phyloP scores from a whole-genome alignment of 2,329 filamentous ascomycete genomes.

The Fusarium sp. region DNA sequence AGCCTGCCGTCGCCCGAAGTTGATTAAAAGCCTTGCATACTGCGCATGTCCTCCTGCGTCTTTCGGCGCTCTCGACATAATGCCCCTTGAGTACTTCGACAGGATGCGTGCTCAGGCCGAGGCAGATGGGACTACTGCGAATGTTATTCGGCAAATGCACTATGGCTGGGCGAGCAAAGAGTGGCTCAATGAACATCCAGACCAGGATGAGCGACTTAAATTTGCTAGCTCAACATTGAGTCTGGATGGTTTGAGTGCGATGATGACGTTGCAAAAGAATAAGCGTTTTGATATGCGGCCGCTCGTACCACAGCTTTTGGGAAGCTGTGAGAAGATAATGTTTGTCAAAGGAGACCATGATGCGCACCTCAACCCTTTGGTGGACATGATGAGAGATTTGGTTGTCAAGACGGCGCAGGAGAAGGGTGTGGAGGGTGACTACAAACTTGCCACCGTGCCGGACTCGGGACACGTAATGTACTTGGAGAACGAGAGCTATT shows the following conservation, averaged over 20 bases:
- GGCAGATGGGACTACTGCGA: neutral
- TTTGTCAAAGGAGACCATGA: neutral
- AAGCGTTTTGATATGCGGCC: neutral
- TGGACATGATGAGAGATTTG: neutral
- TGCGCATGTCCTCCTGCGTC: neutral
- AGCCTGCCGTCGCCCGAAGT: neutral
- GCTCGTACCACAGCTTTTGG: neutral
- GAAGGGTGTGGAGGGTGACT: neutral
- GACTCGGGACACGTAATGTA: neutral
- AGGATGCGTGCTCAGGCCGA: neutral
- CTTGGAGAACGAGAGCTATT: conserved; percentile 7
- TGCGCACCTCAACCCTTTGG: neutral
- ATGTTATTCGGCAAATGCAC: neutral
- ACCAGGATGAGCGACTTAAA: neutral
- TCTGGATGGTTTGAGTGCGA: neutral
- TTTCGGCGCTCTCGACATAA: neutral
- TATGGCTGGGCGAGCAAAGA: conserved; percentile 11
- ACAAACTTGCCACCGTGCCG: neutral
- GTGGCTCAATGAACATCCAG: neutral
- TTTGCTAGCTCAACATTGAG: neutral
- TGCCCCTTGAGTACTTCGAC: neutral
- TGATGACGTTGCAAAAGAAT: conserved; percentile 2
- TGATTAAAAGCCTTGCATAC: neutral
- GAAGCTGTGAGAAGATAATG: neutral
- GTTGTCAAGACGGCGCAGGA: neutral